Conservation (phyloP, 192 early-diverging fungal species). For the Pilobolus umbonatus region DNA sequence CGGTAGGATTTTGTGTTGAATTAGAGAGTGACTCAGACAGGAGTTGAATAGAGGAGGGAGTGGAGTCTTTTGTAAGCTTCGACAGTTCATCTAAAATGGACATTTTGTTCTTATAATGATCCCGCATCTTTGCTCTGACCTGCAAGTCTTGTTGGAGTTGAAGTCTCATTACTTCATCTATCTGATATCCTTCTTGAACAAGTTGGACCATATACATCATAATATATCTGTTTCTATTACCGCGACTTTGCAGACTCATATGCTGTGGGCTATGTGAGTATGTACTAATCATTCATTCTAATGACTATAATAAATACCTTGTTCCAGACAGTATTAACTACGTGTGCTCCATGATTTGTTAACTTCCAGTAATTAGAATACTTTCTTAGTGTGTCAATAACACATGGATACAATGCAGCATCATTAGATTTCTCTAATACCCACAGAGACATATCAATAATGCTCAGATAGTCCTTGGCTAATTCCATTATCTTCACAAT, state of each 20-base stretch:
- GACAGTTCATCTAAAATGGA: constrained; percentile 1
- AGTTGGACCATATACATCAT: constrained; percentile 38
- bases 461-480: constrained; percentile 42
- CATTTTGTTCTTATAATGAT: neutral
- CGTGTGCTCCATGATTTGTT: constrained; percentile 21
- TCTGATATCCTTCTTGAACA: constrained; percentile 28
- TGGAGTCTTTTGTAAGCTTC: constrained; percentile 1
- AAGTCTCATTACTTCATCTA: constrained; percentile 12
- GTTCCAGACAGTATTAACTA: constrained; percentile 16
- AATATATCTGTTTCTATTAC: constrained; percentile 24
- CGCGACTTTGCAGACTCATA: constrained; percentile 7
- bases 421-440: constrained; percentile 50
- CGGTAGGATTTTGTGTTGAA: neutral
- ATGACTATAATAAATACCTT: constrained; percentile 11
- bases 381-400: constrained; percentile 45
- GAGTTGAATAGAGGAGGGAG: neutral
- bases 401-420: constrained; percentile 36
- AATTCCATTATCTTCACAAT: constrained; percentile 44
- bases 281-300: constrained; percentile 7
- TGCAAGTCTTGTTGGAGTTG: constrained; percentile 35
- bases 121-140: constrained; percentile 10
- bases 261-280: constrained; percentile 14
- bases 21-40: constrained; percentile 16
- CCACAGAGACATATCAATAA: constrained; percentile 49
- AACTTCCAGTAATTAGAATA: constrained; percentile 49